Evolutionary conservation across 2,329 filamentous ascomycete genomes (phyloP).

Genomic region (Epichloe brachyelytri): DNA sequence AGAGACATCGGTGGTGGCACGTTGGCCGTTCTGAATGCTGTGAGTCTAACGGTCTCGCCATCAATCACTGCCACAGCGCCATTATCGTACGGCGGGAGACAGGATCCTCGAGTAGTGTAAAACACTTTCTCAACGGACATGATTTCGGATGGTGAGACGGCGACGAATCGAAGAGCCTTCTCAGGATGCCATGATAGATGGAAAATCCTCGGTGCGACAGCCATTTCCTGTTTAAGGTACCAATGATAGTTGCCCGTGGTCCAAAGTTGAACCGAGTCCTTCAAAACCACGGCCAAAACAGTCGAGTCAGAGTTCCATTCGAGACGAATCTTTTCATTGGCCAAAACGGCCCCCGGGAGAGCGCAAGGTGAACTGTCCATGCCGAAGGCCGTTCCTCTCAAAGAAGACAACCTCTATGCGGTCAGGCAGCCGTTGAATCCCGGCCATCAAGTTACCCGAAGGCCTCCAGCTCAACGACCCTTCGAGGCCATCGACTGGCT

Average conservation of each 20-base stretch:
- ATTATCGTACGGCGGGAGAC: slow-evolving; percentile 58
- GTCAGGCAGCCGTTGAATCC: slow-evolving; percentile 58
- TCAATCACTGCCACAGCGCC: slow-evolving; percentile 78
- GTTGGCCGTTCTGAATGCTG: slow-evolving; percentile 71
- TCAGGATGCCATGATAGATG: slow-evolving; percentile 72
- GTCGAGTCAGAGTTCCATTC: slow-evolving; percentile 89
- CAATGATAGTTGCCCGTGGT: slow-evolving; percentile 97
- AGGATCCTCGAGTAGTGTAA: slow-evolving; percentile 54
- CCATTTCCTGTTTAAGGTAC: slow-evolving; percentile 87
- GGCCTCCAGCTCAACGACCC: slow-evolving; percentile 82
- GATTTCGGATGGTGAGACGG: slow-evolving; percentile 37
- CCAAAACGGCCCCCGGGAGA: slow-evolving; percentile 42
- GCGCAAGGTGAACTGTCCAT: slow-evolving; percentile 81
- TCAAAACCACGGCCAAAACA: slow-evolving; percentile 69
- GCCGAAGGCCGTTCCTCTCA: slow-evolving; percentile 91
- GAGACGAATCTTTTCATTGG: slow-evolving; percentile 49
- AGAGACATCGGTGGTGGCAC: slow-evolving; percentile 88
- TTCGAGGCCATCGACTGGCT: slow-evolving; percentile 89
- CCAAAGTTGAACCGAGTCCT: slow-evolving; percentile 77
- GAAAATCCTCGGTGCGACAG: slow-evolving; percentile 22
- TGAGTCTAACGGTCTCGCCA: slow-evolving; percentile 66
- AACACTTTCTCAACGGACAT: slow-evolving; percentile 56
- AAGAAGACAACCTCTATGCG: slow-evolving; percentile 84
- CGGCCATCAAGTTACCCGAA: slow-evolving; percentile 79
- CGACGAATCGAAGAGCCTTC: slow-evolving; percentile 56